Evolutionary conservation across 495 filamentous ascomycete species (phyloP).

Genomic region (Talaromyces nanjingensis): DNA sequence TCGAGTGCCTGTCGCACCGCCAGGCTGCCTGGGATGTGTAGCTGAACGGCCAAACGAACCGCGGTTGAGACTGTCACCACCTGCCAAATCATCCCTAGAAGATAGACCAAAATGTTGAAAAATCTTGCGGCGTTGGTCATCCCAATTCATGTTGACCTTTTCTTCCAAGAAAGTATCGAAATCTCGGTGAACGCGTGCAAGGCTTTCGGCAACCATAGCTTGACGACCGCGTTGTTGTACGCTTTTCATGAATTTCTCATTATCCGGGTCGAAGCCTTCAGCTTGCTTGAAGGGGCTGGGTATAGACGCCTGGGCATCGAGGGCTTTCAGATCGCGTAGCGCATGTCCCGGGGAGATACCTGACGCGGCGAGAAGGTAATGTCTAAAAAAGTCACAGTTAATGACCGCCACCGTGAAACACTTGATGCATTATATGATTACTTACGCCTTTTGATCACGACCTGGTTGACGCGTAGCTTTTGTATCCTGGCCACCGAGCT

Average conservation of each 20-base stretch:
- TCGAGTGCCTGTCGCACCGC: conserved; percentile 34
- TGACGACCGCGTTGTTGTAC: conserved; percentile 85
- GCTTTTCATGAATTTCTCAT: conserved; percentile 73
- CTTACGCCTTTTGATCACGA: conserved; percentile 59
- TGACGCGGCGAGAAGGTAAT: conserved; percentile 86
- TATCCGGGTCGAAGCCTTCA: conserved; percentile 61
- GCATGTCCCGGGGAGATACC: conserved; percentile 73
- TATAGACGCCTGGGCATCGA: conserved; percentile 41
- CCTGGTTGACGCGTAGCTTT: conserved; percentile 38
- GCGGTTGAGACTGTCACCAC: conserved; percentile 31
- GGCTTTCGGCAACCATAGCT: conserved; percentile 81
- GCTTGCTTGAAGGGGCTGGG: conserved; percentile 33
- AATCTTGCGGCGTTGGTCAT: conserved; percentile 81
- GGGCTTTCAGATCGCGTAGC: conserved; percentile 65
- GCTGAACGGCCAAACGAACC: conserved; percentile 56
- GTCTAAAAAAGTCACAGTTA: conserved; percentile 28
- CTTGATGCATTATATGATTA: background rate
- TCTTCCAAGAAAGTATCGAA: conserved; percentile 92
- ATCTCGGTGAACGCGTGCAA: conserved; percentile 77
- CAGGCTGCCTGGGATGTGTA: conserved; percentile 17
- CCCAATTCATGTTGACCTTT: conserved; percentile 92
- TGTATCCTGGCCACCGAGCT: conserved; percentile 53
- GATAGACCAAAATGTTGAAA: conserved; percentile 94
- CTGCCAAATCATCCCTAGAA: conserved; percentile 44
- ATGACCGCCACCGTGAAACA: background rate